These are phyloP conservation scores for Metahyphopichia silvanorum DNA, from an alignment of 805 yeast genomes.

Conservation along the genomic window DNA sequence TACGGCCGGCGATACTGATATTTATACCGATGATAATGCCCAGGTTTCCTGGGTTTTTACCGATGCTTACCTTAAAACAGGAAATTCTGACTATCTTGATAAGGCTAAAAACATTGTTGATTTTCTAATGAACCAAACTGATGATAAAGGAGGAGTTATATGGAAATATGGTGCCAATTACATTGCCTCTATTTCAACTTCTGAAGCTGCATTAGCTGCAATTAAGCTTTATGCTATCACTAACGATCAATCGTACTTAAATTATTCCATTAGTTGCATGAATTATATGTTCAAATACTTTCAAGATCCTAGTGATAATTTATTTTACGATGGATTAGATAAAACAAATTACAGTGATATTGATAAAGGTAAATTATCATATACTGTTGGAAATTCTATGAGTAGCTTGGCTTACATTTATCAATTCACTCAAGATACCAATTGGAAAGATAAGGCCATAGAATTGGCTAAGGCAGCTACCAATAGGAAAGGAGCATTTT, in stretches of 20 bases:
- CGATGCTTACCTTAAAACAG: constrained; percentile 12
- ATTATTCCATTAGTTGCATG: constrained; percentile 15
- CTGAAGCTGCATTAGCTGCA: constrained; percentile 18
- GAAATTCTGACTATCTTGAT: constrained; percentile 8
- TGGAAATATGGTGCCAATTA: constrained; percentile 13
- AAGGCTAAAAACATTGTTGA: constrained; percentile 9
- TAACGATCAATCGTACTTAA: constrained; percentile 5
- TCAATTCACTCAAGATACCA: constrained; percentile 8
- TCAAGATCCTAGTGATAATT: constrained; percentile 14
- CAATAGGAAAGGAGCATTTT: constrained; percentile 11
- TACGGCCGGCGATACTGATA: constrained; percentile 9
- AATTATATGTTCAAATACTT: constrained; percentile 12
- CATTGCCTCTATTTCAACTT: constrained; percentile 16
- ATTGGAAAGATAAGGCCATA: constrained; percentile 19
- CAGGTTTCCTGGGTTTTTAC: constrained; percentile 15
- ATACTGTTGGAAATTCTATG: constrained; percentile 25
- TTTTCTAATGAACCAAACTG: constrained; percentile 11
- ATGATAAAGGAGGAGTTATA: constrained; percentile 13
- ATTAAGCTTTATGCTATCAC: constrained; percentile 8
- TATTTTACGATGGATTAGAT: constrained; percentile 18
- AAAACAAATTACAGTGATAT: constrained; percentile 9
- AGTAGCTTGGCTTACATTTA: constrained; percentile 20
- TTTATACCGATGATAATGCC: constrained; percentile 18
- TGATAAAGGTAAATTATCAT: constrained; percentile 25
- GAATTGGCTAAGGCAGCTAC: constrained; percentile 15